Percentiles rank a stretch among this genome's conserved stretches.
These are phyloP conservation scores for Auxenochlorella protothecoides DNA, from an alignment of 139 green algal genomes.

Conservation along the genomic window DNA sequence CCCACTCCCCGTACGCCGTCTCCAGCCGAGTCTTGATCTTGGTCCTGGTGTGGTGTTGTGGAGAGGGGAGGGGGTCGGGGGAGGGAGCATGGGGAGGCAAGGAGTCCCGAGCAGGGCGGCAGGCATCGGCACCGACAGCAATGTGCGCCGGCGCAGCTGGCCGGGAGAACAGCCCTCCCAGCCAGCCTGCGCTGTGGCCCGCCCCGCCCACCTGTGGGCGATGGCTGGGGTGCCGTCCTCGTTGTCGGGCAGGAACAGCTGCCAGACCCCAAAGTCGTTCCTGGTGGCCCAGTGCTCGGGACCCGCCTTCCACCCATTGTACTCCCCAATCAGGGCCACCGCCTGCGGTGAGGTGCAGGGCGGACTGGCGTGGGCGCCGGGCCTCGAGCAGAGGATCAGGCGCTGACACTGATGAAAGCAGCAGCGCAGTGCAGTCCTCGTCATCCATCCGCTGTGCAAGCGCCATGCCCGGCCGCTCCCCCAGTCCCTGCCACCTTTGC, in stretches of 20 bases:
- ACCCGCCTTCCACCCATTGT: constrained; percentile 83
- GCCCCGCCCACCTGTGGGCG: constrained; percentile 46
- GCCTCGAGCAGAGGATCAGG: background rate
- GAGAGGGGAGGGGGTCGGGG: constrained; percentile 25
- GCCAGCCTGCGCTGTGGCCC: background rate
- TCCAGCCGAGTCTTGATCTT: constrained; percentile 80
- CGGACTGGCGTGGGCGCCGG: background rate
- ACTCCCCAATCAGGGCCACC: constrained; percentile 83
- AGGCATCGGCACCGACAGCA: too few species aligned
- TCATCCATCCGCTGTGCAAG: too few species aligned
- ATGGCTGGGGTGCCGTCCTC: constrained; percentile 62
- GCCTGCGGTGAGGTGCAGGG: constrained; percentile 27
- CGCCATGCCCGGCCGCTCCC: background rate
- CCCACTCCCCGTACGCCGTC: constrained; percentile 62
- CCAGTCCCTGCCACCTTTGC: constrained; percentile 43
- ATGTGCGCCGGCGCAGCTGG: too few species aligned
- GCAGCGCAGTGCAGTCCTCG: background rate
- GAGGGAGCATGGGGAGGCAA: too few species aligned
- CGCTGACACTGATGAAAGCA: background rate
- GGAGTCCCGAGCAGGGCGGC: too few species aligned
- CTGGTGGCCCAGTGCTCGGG: constrained; percentile 75
- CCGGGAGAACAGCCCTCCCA: background rate
- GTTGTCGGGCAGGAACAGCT: constrained; percentile 79
- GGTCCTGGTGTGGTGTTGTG: constrained; percentile 38
- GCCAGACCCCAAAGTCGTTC: constrained; percentile 77